Evolutionary conservation across 2,329 filamentous ascomycete species (phyloP).

Genomic region (Lachnellula suecica): DNA sequence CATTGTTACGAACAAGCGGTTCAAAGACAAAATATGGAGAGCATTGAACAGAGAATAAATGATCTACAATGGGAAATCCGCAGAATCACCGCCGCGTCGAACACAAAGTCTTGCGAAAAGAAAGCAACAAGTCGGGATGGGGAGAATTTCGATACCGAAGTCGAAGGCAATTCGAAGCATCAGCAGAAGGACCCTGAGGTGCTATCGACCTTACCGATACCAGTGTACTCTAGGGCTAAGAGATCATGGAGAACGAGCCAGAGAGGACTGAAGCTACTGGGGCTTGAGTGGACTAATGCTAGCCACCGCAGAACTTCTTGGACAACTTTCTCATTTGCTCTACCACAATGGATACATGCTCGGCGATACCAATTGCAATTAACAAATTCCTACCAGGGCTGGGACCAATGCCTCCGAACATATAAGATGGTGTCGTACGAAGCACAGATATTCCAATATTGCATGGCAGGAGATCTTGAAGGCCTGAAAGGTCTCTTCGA

Average conservation of each 20-base stretch:
- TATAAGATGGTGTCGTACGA: constrained; percentile 6
- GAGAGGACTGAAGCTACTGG: too few species aligned
- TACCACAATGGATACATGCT: constrained; percentile 8
- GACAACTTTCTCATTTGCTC: neutral
- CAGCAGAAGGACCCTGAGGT: neutral
- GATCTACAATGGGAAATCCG: neutral
- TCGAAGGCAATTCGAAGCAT: neutral
- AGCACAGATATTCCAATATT: constrained; percentile 3
- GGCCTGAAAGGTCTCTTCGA: neutral
- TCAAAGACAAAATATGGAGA: constrained; percentile 4
- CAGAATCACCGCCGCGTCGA: neutral
- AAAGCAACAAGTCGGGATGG: neutral
- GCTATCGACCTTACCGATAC: too few species aligned
- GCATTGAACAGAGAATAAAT: neutral
- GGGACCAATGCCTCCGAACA: constrained; percentile 4
- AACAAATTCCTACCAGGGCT: constrained; percentile 8
- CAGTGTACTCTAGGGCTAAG: too few species aligned
- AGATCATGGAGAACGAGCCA: neutral
- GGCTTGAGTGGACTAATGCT: neutral
- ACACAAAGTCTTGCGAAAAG: neutral
- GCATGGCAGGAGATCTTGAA: constrained; percentile 5
- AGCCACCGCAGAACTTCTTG: neutral
- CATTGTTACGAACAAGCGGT: constrained; percentile 5
- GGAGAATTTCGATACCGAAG: neutral
- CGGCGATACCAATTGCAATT: constrained; percentile 2